phyloP scores from a whole-genome alignment of 768 basidiomycete genomes.

The Russula vinacea region DNA sequence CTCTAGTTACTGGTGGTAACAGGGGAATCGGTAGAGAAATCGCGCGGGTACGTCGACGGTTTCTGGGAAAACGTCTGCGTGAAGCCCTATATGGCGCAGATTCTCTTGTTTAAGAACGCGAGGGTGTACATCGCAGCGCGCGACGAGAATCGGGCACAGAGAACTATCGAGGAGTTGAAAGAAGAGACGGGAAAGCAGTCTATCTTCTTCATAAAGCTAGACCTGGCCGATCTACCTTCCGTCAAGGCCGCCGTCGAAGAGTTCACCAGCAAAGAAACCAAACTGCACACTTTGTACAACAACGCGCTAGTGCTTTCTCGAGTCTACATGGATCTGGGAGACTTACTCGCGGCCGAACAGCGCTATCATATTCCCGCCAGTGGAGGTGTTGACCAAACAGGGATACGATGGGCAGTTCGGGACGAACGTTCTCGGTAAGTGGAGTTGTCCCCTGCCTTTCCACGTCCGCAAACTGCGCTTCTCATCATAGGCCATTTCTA shows the following conservation, averaged over 20 bases:
- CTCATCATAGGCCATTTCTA: not conserved
- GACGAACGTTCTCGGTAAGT: not conserved
- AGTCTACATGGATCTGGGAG: not conserved
- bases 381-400: not conserved
- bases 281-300: not conserved
- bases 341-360: not conserved
- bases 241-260: not conserved
- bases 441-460: too few species aligned
- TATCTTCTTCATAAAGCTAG: not conserved
- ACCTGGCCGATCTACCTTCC: not conserved
- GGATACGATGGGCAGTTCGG: constrained; percentile 2
- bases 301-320: not conserved
- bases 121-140: not conserved
- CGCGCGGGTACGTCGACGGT: not conserved
- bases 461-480: not conserved
- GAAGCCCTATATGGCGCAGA: not conserved
- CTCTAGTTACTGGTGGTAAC: not conserved
- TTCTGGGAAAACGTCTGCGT: not conserved
- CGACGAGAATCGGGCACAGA: not conserved
- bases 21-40: not conserved
- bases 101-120: not conserved
- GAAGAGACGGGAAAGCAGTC: not conserved
- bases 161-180: not conserved
- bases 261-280: not conserved
- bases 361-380: not conserved